A percentile compares a stretch with the other conserved stretches of the same genome.
These are phyloP conservation scores for Phialemonium atrogriseum DNA, from an alignment of 2,329 filamentous ascomycete species.

Conservation along the genomic window DNA sequence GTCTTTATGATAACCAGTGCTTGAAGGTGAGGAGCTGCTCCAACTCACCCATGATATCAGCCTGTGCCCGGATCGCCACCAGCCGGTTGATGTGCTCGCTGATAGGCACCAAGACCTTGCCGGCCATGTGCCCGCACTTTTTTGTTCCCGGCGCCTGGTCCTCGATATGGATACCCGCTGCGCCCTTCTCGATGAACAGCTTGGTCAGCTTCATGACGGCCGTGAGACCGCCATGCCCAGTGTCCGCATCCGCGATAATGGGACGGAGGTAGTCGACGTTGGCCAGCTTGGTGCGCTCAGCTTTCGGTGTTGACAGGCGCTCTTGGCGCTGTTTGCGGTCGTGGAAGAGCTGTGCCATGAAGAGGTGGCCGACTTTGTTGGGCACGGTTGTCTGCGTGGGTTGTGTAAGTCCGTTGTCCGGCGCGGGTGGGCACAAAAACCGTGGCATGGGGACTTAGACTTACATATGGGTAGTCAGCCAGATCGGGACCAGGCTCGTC, in stretches of 20 bases:
- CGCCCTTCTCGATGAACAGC: conserved; percentile 92
- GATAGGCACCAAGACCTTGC: conserved; percentile 94
- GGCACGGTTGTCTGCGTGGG: conserved; percentile 93
- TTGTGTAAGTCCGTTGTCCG: too few relatives aligned
- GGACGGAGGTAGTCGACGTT: conserved; percentile 92
- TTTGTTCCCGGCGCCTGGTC: conserved; percentile 97
- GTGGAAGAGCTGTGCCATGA: conserved; percentile 98
- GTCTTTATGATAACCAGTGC: not conserved
- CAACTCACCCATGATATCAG: conserved; percentile 84
- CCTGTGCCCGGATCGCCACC: conserved; percentile 92
- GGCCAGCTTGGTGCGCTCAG: conserved; percentile 61
- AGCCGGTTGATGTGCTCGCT: conserved; percentile 97
- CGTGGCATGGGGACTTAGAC: conserved; percentile 19
- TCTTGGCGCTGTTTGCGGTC: conserved; percentile 98
- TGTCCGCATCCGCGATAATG: conserved; percentile 95
- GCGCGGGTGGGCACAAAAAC: too few relatives aligned
- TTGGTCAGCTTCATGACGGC: conserved; percentile 99
- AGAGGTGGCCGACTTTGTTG: conserved; percentile 95
- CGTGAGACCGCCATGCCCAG: conserved; percentile 93
- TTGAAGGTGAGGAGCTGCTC: conserved; percentile 1
- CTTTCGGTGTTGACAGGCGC: conserved; percentile 67
- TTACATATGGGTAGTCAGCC: conserved; percentile 89
- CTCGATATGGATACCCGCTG: conserved; percentile 96
- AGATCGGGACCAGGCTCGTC: conserved; percentile 97
- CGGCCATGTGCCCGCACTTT: conserved; percentile 99